phyloP scores from a whole-genome alignment of 352 stramenopile genomes.

The Globisporangium spinosum region DNA sequence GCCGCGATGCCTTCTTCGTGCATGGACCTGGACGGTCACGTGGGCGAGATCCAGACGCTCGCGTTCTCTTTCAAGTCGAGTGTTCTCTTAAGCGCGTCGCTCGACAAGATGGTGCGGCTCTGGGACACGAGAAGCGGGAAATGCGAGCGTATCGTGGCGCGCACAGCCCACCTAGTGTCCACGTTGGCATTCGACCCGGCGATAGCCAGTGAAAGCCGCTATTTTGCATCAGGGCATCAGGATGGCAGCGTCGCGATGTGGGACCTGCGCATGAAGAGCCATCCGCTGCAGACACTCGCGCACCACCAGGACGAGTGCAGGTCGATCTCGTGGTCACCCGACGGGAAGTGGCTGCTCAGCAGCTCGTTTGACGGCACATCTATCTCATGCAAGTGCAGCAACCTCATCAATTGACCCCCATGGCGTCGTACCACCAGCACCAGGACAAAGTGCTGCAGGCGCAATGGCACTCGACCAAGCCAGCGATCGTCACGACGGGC shows the following conservation, averaged over 20 bases:
- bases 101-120: constrained; percentile 62
- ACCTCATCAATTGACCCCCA: constrained; percentile 20
- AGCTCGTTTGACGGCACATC: constrained; percentile 62
- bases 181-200: constrained; percentile 45
- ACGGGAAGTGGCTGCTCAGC: constrained; percentile 55
- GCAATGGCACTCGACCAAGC: constrained; percentile 52
- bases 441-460: constrained; percentile 65
- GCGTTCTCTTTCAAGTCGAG: constrained; percentile 20
- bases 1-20: constrained; percentile 3
- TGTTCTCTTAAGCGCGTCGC: constrained; percentile 35
- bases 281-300: constrained; percentile 27
- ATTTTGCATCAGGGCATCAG: constrained; percentile 51
- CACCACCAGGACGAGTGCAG: constrained; percentile 60
- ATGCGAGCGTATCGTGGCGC: constrained; percentile 50
- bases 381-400: constrained; percentile 27
- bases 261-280: constrained; percentile 41
- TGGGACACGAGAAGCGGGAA: constrained; percentile 58
- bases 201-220: constrained; percentile 3
- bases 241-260: constrained; percentile 59
- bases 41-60: constrained; percentile 59
- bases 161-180: constrained; percentile 30
- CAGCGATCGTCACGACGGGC: constrained; percentile 54
- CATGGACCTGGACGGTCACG: constrained; percentile 54
- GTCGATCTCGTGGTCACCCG: constrained; percentile 53
- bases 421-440: constrained; percentile 56